These are phyloP conservation scores for Penicillium aurantiogriseum DNA, from an alignment of 2,329 filamentous ascomycete genomes.

Conservation along the genomic window DNA sequence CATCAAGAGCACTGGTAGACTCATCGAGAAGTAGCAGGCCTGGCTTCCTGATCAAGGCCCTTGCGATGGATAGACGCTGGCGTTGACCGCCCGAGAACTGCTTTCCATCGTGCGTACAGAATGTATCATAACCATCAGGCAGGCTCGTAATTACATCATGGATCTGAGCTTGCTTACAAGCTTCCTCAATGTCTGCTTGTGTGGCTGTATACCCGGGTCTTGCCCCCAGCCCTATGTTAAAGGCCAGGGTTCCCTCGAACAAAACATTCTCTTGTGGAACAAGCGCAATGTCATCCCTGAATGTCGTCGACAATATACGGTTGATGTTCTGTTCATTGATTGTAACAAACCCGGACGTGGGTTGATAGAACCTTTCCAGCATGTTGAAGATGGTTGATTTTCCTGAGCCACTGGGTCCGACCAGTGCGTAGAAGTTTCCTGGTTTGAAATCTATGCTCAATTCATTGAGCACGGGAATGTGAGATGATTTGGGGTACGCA, in stretches of 20 bases:
- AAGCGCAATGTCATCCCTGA: slow-evolving; percentile 47
- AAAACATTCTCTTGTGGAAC: slow-evolving; percentile 49
- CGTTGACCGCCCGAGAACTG: slow-evolving; percentile 58
- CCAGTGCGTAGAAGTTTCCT: slow-evolving; percentile 62
- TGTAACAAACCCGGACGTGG: slow-evolving; percentile 25
- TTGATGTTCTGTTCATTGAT: no score
- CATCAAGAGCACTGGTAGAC: slow-evolving; percentile 59
- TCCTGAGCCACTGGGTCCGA: slow-evolving; percentile 65
- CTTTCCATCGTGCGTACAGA: slow-evolving; percentile 55
- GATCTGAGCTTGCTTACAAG: slow-evolving; percentile 66
- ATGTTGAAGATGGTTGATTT: slow-evolving; percentile 65
- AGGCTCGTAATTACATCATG: slow-evolving; percentile 65
- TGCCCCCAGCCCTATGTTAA: slow-evolving; percentile 46
- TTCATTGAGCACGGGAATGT: slow-evolving; percentile 10
- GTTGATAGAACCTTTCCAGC: slow-evolving; percentile 56
- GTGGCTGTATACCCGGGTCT: slow-evolving; percentile 55
- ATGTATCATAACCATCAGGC: slow-evolving; percentile 64
- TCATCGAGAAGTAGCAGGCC: slow-evolving; percentile 58
- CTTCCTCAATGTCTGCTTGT: slow-evolving; percentile 62
- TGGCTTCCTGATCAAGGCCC: slow-evolving; percentile 55
- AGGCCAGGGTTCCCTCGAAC: slow-evolving; percentile 49
- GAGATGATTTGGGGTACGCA: background rate
- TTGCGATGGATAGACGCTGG: slow-evolving; percentile 58
- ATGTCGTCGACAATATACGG: no score
- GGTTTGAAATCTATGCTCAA: slow-evolving; percentile 53